These are phyloP conservation scores for Pythium volutum DNA, from an alignment of 352 stramenopile genomes.

Conservation along the genomic window DNA sequence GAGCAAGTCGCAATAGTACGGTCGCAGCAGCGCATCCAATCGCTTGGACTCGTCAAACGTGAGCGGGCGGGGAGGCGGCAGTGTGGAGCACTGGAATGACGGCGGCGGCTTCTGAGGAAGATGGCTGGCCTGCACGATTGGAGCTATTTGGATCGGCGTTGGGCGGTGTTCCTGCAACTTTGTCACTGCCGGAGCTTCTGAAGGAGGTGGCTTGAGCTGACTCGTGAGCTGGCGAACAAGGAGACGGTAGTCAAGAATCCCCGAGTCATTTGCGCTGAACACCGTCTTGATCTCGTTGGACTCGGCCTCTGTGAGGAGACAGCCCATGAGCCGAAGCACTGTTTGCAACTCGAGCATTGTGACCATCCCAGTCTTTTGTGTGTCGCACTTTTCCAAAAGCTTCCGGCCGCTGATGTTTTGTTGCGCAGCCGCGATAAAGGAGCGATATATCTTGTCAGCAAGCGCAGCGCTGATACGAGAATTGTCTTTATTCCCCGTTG, in stretches of 20 bases:
- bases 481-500: neutral
- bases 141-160: slow-evolving; percentile 14
- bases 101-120: neutral
- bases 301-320: slow-evolving; percentile 46
- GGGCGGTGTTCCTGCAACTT: slow-evolving; percentile 18
- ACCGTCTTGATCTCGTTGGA: slow-evolving; percentile 46
- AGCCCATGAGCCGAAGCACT: slow-evolving; percentile 76
- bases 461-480: slow-evolving; percentile 25
- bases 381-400: slow-evolving; percentile 73
- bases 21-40: slow-evolving; percentile 38
- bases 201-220: slow-evolving; percentile 23
- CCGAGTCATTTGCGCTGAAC: slow-evolving; percentile 41
- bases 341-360: slow-evolving; percentile 72
- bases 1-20: slow-evolving; percentile 52
- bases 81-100: neutral
- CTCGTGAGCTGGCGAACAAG: slow-evolving; percentile 48
- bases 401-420: slow-evolving; percentile 72
- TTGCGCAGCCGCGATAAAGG: slow-evolving; percentile 63
- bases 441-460: slow-evolving; percentile 62
- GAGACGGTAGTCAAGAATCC: slow-evolving; percentile 46
- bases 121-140: neutral
- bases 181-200: neutral
- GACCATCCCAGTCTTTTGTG: slow-evolving; percentile 43
- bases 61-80: slow-evolving; percentile 14
- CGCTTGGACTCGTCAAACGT: slow-evolving; percentile 45